phyloP scores from a whole-genome alignment of 2,329 filamentous ascomycete species.

The Penicillium capsulatum region DNA sequence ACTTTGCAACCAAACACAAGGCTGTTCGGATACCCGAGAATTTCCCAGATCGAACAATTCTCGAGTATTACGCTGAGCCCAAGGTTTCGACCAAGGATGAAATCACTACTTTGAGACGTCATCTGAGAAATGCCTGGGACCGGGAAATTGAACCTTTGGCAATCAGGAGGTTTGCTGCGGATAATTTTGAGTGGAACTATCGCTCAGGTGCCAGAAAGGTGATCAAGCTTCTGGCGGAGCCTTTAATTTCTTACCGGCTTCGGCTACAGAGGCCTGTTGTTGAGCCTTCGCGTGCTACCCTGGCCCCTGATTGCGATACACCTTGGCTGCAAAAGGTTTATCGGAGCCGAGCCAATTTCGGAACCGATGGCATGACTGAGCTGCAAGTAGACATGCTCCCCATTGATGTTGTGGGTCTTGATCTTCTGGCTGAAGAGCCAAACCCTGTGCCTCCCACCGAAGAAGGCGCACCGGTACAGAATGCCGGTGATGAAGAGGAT shows the following conservation, averaged over 20 bases:
- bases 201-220: conserved; percentile 78
- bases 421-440: conserved; percentile 68
- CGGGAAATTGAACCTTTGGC: conserved; percentile 60
- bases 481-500: conserved; percentile 30
- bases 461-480: conserved; percentile 18
- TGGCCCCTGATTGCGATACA: conserved; percentile 45
- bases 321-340: conserved; percentile 63
- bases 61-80: conserved; percentile 85
- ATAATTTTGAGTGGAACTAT: conserved; percentile 83
- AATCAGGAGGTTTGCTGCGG: conserved; percentile 68
- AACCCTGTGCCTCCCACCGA: conserved; percentile 47
- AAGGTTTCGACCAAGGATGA: conserved; percentile 64
- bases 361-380: conserved; percentile 71
- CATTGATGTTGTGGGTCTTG: conserved; percentile 69
- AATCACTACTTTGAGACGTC: conserved; percentile 52
- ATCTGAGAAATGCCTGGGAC: conserved; percentile 55
- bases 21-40: conserved; percentile 69
- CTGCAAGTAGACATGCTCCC: conserved; percentile 76
- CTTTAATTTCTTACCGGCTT: conserved; percentile 63
- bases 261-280: conserved; percentile 36
- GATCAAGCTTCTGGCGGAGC: conserved; percentile 72
- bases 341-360: conserved; percentile 63
- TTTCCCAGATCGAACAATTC: conserved; percentile 74
- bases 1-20: conserved; percentile 73
- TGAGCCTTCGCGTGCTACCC: conserved; percentile 29